Base-by-base conservation (phyloP, 2,329 filamentous ascomycete genomes). In the Dactylonectria macrodidyma region DNA sequence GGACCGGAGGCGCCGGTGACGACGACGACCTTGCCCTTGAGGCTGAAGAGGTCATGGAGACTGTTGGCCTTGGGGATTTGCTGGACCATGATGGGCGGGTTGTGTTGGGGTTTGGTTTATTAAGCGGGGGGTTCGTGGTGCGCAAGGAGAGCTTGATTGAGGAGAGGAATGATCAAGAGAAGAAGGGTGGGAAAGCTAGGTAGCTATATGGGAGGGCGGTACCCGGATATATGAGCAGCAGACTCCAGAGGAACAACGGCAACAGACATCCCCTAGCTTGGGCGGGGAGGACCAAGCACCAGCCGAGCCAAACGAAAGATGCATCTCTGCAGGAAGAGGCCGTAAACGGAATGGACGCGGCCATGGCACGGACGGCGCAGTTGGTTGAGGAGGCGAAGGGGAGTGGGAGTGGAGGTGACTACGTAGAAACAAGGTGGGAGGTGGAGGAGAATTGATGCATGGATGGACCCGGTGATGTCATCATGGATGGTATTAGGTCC, bases 1-100 rank as follows among this genome's bases (percentile, higher is more conserved):
- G 93, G 88, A 10, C 90, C 90, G 38, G 89, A 92, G 12, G 91
- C 91, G 66, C 92, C 92, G 5, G 91, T 91, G 68, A 94, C 84
- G 73, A 93, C 88, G 72, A 92, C 89, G 58, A 92, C 92, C 81
- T 92, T 92, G 74, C 91, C 91, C 82, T 92, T 92, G 68, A 93
- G 85, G 75, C 89, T 92, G 82, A 94, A 91, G 73, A 93, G 88
- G 77, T 91, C 91, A 71, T 85, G 80, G 74, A 93, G 87, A 74
- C 83, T 84, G 71, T 84, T 83, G 70, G 89, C 82, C 76, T 88
- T 80, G 76, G 91, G 89, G 69, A 91, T 81, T 77, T 81, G 73
- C 75, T 87, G 83, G 84, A 87, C 87, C 88, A 90, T 89, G 61
- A 33, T 78, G 69, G 62, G 60, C 62, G 59, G 48, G 63, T 62